These are phyloP conservation scores for Erythrophleum fordii DNA, from an alignment of 306 rosid species.

Conservation along the genomic window DNA sequence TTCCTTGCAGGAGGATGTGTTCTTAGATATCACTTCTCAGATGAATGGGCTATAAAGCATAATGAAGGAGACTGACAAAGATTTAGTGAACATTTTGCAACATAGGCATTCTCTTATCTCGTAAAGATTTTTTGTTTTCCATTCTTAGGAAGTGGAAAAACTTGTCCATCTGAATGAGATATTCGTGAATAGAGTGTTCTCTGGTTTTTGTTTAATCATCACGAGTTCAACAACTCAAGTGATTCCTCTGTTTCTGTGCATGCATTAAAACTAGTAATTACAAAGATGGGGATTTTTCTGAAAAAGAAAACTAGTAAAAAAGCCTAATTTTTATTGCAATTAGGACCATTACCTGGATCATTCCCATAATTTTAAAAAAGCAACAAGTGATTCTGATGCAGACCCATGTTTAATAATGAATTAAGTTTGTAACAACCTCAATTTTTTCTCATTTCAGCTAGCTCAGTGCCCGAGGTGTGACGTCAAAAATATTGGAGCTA, in stretches of 20 bases:
- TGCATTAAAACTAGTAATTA: not conserved
- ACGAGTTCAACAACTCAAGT: not conserved
- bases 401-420: not conserved
- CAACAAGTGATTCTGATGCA: not conserved
- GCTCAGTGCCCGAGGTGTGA: not conserved
- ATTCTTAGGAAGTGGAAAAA: not conserved
- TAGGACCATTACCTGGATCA: not conserved
- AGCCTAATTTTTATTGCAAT: slow-evolving; percentile 1
- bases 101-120: not conserved
- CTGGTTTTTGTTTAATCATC: not conserved
- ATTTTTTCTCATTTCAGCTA: not conserved
- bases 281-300: not conserved
- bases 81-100: not conserved
- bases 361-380: not conserved
- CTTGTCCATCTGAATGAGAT: not conserved
- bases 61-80: not conserved
- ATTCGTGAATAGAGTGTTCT: not conserved
- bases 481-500: not conserved
- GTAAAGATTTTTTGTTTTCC: slow-evolving; percentile 10
- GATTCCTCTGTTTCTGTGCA: not conserved
- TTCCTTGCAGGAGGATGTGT: slow-evolving; percentile 55
- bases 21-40: slow-evolving; percentile 42
- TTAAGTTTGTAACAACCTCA: not conserved
- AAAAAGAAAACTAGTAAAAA: not conserved
- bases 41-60: slow-evolving; percentile 26